A percentile compares a stretch with the other conserved stretches of the same genome.
phyloP scores from a whole-genome alignment of 257 asterid species.

The Ophiorrhiza pumila region DNA sequence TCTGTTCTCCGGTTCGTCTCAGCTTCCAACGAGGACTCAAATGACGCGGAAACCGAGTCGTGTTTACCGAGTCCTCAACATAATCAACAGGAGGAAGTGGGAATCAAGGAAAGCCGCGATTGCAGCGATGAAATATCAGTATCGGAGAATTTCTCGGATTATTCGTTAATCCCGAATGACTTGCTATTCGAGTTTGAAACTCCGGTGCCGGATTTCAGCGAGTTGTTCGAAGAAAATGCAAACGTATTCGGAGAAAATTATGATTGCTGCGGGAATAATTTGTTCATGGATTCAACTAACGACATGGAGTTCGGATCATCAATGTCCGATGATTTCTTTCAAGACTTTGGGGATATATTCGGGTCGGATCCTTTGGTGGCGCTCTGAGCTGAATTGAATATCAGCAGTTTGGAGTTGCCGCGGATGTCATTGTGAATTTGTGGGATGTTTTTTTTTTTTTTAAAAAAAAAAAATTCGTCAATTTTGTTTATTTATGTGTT shows the following conservation, averaged over 20 bases:
- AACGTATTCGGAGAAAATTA: conserved; percentile 33
- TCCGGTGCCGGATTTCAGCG: conserved; percentile 35
- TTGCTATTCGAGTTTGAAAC: conserved; percentile 51
- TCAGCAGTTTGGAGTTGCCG: too few relatives aligned
- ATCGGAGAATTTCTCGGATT: conserved; percentile 34
- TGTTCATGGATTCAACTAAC: conserved; percentile 41
- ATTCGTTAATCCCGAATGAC: conserved; percentile 33
- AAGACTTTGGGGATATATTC: conserved; percentile 73
- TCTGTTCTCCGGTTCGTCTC: conserved; percentile 61
- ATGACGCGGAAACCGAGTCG: conserved; percentile 48
- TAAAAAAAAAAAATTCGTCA: too few relatives aligned
- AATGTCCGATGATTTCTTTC: conserved; percentile 52
- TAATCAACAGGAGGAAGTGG: conserved; percentile 26
- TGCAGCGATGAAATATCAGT: conserved; percentile 11
- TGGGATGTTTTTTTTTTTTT: background rate
- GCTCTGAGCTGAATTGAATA: too few relatives aligned
- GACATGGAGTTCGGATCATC: conserved; percentile 44
- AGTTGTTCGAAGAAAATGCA: conserved; percentile 41
- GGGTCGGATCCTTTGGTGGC: conserved; percentile 84
- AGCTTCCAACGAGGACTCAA: conserved; percentile 39
- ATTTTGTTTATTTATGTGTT: conserved; percentile 20
- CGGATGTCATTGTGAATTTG: conserved; percentile 17
- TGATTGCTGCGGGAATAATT: conserved; percentile 13
- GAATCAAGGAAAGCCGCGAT: conserved; percentile 19
- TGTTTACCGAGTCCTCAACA: conserved; percentile 20